phyloP scores from a whole-genome alignment of 73 alveolate genomes.

The Paramecium bursaria region DNA sequence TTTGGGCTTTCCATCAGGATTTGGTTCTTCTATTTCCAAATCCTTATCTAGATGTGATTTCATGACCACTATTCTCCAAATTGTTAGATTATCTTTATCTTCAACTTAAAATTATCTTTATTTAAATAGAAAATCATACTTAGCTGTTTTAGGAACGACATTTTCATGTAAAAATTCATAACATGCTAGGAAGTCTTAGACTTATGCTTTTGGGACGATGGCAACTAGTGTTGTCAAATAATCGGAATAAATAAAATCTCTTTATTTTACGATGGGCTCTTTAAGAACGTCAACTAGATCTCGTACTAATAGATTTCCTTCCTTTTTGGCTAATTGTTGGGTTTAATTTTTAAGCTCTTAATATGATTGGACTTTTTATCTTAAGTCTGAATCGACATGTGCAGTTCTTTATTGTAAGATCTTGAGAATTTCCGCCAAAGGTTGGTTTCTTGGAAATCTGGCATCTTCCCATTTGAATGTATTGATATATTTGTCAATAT shows the following conservation, averaged over 20 bases:
- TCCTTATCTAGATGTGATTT: constrained; percentile 57
- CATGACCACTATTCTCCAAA: constrained; percentile 84
- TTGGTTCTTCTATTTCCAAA: constrained; percentile 13
- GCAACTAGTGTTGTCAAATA: constrained; percentile 71
- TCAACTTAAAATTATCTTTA: constrained; percentile 74
- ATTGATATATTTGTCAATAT: not conserved
- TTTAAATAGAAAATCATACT: constrained; percentile 23
- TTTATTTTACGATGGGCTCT: constrained; percentile 56
- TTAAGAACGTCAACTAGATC: constrained; percentile 80
- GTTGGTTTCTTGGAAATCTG: constrained; percentile 54
- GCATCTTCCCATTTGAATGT: constrained; percentile 66
- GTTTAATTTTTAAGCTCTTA: constrained; percentile 60
- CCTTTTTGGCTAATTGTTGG: constrained; percentile 62
- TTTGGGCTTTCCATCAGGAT: constrained; percentile 22
- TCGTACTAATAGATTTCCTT: constrained; percentile 72
- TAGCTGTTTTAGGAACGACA: constrained; percentile 75
- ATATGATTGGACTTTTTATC: constrained; percentile 41
- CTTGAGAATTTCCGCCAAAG: constrained; percentile 62
- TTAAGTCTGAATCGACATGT: constrained; percentile 62
- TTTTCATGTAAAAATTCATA: constrained; percentile 69
- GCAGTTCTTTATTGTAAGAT: constrained; percentile 61
- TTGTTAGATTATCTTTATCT: constrained; percentile 81
- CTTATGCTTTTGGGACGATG: constrained; percentile 69
- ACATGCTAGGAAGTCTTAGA: constrained; percentile 61
- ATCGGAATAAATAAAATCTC: constrained; percentile 74